These are phyloP conservation scores for Vitis labrusca DNA, from an alignment of 164 flowering plant species.

Conservation along the genomic window DNA sequence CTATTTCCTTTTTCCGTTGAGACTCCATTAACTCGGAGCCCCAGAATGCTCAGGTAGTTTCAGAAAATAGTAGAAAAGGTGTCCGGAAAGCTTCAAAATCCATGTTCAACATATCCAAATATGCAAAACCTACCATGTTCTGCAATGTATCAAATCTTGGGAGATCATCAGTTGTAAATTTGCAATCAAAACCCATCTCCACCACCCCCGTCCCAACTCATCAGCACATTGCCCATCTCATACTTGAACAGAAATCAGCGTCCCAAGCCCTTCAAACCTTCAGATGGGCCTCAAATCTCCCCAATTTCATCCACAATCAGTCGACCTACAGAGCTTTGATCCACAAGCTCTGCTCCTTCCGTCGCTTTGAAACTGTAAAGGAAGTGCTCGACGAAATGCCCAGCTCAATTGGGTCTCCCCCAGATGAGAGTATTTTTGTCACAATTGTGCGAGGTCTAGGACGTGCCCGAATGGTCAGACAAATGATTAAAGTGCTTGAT, in stretches of 20 bases:
- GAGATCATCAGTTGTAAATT: too few relatives aligned
- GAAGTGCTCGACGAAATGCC: constrained; percentile 86
- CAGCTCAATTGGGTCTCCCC: constrained; percentile 48
- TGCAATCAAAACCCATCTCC: background rate
- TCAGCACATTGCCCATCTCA: constrained; percentile 61
- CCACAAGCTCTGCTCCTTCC: constrained; percentile 68
- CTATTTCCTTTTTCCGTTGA: too few relatives aligned
- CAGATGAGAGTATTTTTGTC: constrained; percentile 73
- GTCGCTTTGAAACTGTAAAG: constrained; percentile 53
- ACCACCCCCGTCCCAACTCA: constrained; percentile 47
- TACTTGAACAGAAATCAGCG: constrained; percentile 65
- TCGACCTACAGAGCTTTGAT: constrained; percentile 78
- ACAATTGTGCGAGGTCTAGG: constrained; percentile 70
- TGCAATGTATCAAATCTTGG: too few relatives aligned
- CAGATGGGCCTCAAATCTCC: constrained; percentile 74
- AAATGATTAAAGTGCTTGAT: constrained; percentile 53
- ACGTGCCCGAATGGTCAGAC: constrained; percentile 46
- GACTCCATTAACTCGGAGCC: too few relatives aligned
- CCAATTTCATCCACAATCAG: constrained; percentile 59
- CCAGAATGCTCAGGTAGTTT: too few relatives aligned
- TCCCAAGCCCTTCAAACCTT: constrained; percentile 69
- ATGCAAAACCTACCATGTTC: too few relatives aligned
- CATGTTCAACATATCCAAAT: too few relatives aligned
- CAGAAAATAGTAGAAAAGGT: too few relatives aligned
- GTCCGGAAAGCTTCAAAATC: too few relatives aligned